Conservation (phyloP, 176 grass and related monocot genomes). For the Urochloa ruziziensis region DNA sequence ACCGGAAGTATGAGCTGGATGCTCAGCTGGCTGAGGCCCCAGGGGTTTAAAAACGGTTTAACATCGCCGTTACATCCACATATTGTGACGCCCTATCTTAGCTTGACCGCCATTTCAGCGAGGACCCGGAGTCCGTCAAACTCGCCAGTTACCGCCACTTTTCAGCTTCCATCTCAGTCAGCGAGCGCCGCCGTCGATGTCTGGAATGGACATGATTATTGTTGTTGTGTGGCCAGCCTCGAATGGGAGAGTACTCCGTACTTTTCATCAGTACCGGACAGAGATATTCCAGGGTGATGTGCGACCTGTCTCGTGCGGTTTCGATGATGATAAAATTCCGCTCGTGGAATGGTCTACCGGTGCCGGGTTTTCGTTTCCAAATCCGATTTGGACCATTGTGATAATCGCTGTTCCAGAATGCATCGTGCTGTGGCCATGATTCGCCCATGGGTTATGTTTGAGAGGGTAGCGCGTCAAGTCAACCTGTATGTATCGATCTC, state of each 20-base stretch:
- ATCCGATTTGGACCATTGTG: not conserved
- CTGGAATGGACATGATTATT: not conserved
- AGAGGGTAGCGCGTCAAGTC: not conserved
- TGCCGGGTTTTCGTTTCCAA: not conserved
- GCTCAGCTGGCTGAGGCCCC: no score
- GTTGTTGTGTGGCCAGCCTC: not conserved
- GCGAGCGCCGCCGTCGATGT: not conserved
- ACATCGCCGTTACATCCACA: not conserved
- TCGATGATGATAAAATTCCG: not conserved
- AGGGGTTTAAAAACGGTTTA: not conserved
- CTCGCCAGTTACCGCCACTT: not conserved
- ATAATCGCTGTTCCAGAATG: no score
- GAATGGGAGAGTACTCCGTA: not conserved
- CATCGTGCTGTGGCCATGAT: not conserved
- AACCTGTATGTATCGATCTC: not conserved
- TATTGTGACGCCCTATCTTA: not conserved
- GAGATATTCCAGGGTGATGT: not conserved
- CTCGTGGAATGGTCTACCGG: not conserved
- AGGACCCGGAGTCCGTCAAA: conserved; percentile 11
- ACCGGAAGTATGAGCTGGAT: no score
- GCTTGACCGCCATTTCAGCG: not conserved
- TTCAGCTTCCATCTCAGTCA: not conserved
- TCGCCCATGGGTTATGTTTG: not conserved
- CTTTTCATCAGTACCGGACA: conserved; percentile 7
- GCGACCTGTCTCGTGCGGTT: not conserved